Conservation (phyloP, 2,329 filamentous ascomycete species). For the Botrytis medusae region DNA sequence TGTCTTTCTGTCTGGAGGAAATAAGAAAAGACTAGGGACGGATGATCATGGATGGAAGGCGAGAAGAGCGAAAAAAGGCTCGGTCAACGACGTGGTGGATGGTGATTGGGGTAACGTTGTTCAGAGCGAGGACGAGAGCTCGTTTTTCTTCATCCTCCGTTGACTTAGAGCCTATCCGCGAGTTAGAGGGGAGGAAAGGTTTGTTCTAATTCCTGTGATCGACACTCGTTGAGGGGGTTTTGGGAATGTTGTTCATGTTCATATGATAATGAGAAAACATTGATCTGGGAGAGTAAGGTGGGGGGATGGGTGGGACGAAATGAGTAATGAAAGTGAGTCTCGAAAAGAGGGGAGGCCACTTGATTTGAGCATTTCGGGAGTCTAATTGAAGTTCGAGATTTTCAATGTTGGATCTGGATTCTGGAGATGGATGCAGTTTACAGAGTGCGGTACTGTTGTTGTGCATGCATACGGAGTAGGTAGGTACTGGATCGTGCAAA, state of each 20-base stretch:
- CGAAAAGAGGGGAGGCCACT: neutral
- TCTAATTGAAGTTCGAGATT: neutral
- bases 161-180: neutral
- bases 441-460: neutral
- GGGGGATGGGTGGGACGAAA: neutral
- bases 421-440: neutral
- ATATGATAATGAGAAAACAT: neutral
- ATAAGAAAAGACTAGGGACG: constrained; percentile 11
- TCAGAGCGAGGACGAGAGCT: constrained; percentile 19
- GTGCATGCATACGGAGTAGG: neutral
- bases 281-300: neutral
- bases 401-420: neutral
- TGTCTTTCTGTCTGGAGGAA: neutral
- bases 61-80: constrained; percentile 12
- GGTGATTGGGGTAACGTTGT: constrained; percentile 37
- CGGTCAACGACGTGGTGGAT: constrained; percentile 36
- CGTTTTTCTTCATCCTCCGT: constrained; percentile 12
- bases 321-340: neutral
- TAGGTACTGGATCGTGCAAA: neutral
- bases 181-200: neutral
- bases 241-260: neutral
- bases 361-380: neutral
- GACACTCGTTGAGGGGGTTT: constrained; percentile 1
- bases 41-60: constrained; percentile 1
- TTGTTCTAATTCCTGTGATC: neutral